Percentiles rank a stretch among this genome's conserved stretches.
These are phyloP conservation scores for Hymenoscyphus occultus DNA, from an alignment of 2,329 filamentous ascomycete genomes.

Conservation along the genomic window DNA sequence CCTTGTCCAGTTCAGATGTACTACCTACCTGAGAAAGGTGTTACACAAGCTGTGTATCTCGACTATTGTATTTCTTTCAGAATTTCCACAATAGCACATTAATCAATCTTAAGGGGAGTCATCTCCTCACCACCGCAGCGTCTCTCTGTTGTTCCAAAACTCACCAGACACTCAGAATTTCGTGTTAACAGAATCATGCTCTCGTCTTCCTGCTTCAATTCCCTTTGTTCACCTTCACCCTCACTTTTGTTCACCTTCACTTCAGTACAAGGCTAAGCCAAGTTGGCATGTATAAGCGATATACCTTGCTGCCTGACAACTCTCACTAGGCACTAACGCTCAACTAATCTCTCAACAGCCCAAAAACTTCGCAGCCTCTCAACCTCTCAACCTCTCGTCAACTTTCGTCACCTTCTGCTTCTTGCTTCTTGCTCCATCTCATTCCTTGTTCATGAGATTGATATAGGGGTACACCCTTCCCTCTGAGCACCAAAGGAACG, in stretches of 20 bases:
- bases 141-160: too few relatives aligned
- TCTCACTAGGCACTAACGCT: not conserved
- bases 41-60: too few relatives aligned
- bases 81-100: too few relatives aligned
- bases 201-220: not conserved
- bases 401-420: not conserved
- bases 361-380: not conserved
- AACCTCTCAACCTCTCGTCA: too few relatives aligned
- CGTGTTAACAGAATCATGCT: too few relatives aligned
- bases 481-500: not conserved
- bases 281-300: not conserved
- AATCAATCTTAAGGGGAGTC: too few relatives aligned
- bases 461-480: not conserved
- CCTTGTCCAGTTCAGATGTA: not conserved
- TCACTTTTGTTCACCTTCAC: not conserved
- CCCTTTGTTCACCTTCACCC: not conserved
- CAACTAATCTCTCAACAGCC: not conserved
- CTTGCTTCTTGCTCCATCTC: not conserved
- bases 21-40: too few relatives aligned
- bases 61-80: too few relatives aligned
- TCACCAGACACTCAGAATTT: too few relatives aligned
- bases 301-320: not conserved
- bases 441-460: not conserved
- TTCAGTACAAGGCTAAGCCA: not conserved
- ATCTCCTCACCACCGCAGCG: too few relatives aligned